Evolutionary conservation across 768 basidiomycete genomes (phyloP).

Genomic region (Russula olivacea): DNA sequence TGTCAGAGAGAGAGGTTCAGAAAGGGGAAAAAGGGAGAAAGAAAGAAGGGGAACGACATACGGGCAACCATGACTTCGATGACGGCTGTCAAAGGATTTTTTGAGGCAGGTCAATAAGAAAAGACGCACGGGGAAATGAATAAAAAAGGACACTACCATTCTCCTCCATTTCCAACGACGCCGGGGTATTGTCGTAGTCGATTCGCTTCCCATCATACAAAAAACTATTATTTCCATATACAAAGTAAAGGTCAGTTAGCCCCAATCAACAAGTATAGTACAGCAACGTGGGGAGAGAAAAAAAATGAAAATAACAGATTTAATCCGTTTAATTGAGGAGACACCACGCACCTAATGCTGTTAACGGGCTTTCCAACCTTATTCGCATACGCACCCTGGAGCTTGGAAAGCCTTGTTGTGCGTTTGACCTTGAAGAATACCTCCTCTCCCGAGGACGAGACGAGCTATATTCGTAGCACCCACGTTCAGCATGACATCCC

Average conservation of each 20-base stretch:
- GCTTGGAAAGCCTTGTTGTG: constrained; percentile 85
- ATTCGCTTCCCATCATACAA: constrained; percentile 86
- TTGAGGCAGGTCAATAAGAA: constrained; percentile 1
- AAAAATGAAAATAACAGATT: too few species aligned
- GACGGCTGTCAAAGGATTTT: constrained; percentile 48
- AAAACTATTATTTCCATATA: constrained; percentile 48
- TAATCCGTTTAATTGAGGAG: background rate
- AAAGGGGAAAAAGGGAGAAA: too few species aligned
- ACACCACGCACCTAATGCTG: constrained; percentile 65
- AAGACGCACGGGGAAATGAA: background rate
- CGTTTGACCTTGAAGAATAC: constrained; percentile 97
- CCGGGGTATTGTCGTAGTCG: constrained; percentile 83
- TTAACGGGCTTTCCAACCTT: constrained; percentile 87
- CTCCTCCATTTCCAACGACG: constrained; percentile 84
- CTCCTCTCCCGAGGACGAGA: constrained; percentile 71
- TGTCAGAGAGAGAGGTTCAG: too few species aligned
- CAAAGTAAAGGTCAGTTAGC: too few species aligned
- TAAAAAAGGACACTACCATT: constrained; percentile 45
- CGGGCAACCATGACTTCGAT: constrained; percentile 98
- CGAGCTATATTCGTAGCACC: constrained; percentile 39
- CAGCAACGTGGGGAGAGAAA: too few species aligned
- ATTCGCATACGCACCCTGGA: constrained; percentile 85
- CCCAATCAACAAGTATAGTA: too few species aligned
- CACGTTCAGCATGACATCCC: background rate
- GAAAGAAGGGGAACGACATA: constrained; percentile 36